A percentile compares a stretch with the other conserved stretches of the same genome.
phyloP scores from a whole-genome alignment of 1,139 yeast species.

The Eremothecium coryli region DNA sequence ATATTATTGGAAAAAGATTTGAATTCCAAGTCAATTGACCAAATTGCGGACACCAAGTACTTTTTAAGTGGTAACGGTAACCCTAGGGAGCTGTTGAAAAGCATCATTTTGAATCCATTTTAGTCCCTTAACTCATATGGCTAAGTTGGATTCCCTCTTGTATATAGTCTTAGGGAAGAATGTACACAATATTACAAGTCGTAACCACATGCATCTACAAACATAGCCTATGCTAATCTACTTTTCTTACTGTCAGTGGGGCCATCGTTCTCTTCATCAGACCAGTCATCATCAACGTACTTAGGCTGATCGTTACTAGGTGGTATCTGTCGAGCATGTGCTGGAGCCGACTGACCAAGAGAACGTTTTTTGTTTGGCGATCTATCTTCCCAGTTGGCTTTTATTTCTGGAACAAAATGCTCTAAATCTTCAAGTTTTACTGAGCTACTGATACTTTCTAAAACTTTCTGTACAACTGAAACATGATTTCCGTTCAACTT shows the following conservation, averaged over 20 bases:
- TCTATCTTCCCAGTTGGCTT: slow-evolving; percentile 41
- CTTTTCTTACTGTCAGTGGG: slow-evolving; percentile 7
- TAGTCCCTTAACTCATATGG: no score
- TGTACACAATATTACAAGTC: background rate
- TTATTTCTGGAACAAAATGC: slow-evolving; percentile 39
- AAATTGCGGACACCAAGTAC: slow-evolving; percentile 43
- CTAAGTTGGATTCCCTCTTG: background rate
- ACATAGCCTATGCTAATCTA: background rate
- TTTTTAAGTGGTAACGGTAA: slow-evolving; percentile 71
- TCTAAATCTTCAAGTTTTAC: slow-evolving; percentile 70
- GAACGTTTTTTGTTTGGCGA: slow-evolving; percentile 25
- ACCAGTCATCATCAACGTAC: slow-evolving; percentile 31
- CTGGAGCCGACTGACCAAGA: slow-evolving; percentile 3
- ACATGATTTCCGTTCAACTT: slow-evolving; percentile 81
- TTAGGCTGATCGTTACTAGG: slow-evolving; percentile 17
- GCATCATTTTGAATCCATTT: slow-evolving; percentile 31
- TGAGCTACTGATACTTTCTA: slow-evolving; percentile 78
- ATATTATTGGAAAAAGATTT: slow-evolving; percentile 42
- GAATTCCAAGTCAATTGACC: slow-evolving; percentile 29
- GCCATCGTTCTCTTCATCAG: slow-evolving; percentile 18
- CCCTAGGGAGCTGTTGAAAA: slow-evolving; percentile 56
- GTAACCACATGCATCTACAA: slow-evolving; percentile 1
- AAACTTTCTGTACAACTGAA: slow-evolving; percentile 68
- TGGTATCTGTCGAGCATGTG: slow-evolving; percentile 6
- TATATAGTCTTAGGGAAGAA: background rate